phyloP scores from a whole-genome alignment of 1,284 basidiomycete genomes.

The Naganishia liquefaciens region DNA sequence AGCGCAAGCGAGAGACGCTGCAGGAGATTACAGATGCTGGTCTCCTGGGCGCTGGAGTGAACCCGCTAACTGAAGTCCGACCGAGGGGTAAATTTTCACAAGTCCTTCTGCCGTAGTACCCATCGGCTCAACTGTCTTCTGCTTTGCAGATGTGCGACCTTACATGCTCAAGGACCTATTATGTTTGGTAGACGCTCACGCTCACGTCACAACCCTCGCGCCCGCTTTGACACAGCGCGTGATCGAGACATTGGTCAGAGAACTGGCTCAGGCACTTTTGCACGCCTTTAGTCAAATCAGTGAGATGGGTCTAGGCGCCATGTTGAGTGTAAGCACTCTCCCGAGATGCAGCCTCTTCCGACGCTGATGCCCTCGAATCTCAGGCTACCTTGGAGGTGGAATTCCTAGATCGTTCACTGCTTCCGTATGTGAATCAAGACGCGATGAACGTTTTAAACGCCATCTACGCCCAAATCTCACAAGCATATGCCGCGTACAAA shows the following conservation, averaged over 20 bases:
- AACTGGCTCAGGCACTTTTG: slow-evolving; percentile 77
- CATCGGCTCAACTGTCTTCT: not conserved
- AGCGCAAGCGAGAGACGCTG: slow-evolving; percentile 71
- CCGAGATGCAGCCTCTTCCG: not conserved
- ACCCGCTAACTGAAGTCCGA: slow-evolving; percentile 61
- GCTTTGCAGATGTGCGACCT: slow-evolving; percentile 76
- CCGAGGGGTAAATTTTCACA: slow-evolving; percentile 67
- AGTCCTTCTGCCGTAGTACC: slow-evolving; percentile 14
- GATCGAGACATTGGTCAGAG: slow-evolving; percentile 78
- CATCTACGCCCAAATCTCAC: slow-evolving; percentile 90
- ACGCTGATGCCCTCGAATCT: slow-evolving; percentile 18
- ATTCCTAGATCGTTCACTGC: slow-evolving; percentile 94
- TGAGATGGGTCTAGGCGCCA: slow-evolving; percentile 94
- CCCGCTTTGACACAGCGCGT: slow-evolving; percentile 77
- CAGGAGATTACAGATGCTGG: slow-evolving; percentile 72
- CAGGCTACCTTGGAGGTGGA: slow-evolving; percentile 98
- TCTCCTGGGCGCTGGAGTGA: slow-evolving; percentile 86
- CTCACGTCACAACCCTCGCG: slow-evolving; percentile 79
- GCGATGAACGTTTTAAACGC: slow-evolving; percentile 82
- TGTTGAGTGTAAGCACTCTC: slow-evolving; percentile 74
- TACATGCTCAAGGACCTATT: slow-evolving; percentile 92
- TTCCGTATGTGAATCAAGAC: slow-evolving; percentile 76
- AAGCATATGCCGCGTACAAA: slow-evolving; percentile 72
- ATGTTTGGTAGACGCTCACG: slow-evolving; percentile 86
- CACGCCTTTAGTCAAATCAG: slow-evolving; percentile 81